Evolutionary conservation across 2,329 filamentous ascomycete species (phyloP).

Genomic region (Xylaria sp.): DNA sequence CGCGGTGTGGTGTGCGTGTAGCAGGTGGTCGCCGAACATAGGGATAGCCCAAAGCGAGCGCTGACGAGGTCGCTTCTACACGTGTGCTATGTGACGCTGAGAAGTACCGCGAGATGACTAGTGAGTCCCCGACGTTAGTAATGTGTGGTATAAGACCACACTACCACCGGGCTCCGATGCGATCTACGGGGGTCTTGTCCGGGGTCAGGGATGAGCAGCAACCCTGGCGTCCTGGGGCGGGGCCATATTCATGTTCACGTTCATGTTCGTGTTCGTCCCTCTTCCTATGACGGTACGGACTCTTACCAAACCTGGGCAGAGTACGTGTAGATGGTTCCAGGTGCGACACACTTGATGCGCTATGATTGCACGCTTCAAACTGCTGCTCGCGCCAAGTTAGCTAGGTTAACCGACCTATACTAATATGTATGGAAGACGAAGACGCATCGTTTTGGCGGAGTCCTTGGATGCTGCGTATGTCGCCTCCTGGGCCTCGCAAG

Average conservation of each 20-base stretch:
- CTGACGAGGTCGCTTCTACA: conserved; percentile 2
- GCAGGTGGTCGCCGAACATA: not conserved
- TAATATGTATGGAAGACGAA: not conserved
- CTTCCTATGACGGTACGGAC: not conserved
- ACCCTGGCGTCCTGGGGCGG: not conserved
- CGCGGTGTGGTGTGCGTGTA: conserved; percentile 1
- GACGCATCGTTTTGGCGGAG: conserved; percentile 1
- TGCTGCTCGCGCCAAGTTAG: not conserved
- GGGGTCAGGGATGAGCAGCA: conserved; percentile 7
- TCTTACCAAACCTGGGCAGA: not conserved
- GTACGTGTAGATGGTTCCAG: not conserved
- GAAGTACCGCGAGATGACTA: not conserved
- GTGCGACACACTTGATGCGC: not conserved
- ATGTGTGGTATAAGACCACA: not conserved
- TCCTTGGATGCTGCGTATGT: not conserved
- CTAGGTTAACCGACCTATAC: not conserved
- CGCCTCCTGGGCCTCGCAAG: not conserved
- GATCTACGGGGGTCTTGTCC: conserved; percentile 3
- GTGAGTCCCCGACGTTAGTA: conserved; percentile 1
- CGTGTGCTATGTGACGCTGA: not conserved
- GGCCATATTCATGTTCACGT: conserved; percentile 1
- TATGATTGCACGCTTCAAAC: conserved; percentile 40
- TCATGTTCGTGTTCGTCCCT: not conserved
- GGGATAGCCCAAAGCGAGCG: conserved; percentile 7
- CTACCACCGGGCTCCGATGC: conserved; percentile 8